Conservation (phyloP, 2,329 filamentous ascomycete species). For the Eutypa lata region DNA sequence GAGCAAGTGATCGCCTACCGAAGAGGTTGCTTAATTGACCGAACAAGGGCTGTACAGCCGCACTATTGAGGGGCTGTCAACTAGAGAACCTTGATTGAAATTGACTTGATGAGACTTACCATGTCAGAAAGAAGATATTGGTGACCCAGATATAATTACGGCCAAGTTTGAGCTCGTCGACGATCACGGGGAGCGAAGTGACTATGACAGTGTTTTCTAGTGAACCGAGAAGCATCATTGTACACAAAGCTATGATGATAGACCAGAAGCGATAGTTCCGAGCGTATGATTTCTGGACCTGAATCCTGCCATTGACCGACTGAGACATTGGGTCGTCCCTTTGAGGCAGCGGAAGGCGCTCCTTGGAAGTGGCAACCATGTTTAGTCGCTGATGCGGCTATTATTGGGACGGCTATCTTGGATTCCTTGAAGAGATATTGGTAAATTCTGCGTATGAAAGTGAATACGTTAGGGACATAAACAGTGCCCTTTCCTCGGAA, state of each 20-base stretch:
- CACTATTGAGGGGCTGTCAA: too few relatives aligned
- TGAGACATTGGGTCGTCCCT: background rate
- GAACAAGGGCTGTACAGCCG: slow-evolving; percentile 41
- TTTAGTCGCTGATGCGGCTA: too few relatives aligned
- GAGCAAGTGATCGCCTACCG: slow-evolving; percentile 36
- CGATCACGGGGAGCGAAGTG: slow-evolving; percentile 23
- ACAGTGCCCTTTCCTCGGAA: too few relatives aligned
- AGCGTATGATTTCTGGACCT: background rate
- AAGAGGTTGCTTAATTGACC: slow-evolving; percentile 45
- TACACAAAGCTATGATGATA: slow-evolving; percentile 16
- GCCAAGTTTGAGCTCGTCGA: slow-evolving; percentile 18
- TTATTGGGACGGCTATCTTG: too few relatives aligned
- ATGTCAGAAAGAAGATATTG: slow-evolving; percentile 28
- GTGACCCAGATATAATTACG: slow-evolving; percentile 24
- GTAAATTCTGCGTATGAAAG: too few relatives aligned
- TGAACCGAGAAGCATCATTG: slow-evolving; percentile 16
- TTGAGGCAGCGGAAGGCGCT: background rate
- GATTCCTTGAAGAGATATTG: too few relatives aligned
- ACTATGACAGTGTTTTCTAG: slow-evolving; percentile 26
- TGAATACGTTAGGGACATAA: too few relatives aligned
- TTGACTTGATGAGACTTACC: slow-evolving; percentile 1
- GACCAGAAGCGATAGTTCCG: slow-evolving; percentile 16
- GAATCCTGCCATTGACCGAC: background rate
- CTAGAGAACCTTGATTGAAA: too few relatives aligned
- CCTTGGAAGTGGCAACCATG: too few relatives aligned